Base-by-base conservation (phyloP, 2,329 filamentous ascomycete species). In the Proliferodiscus dingleyae region DNA sequence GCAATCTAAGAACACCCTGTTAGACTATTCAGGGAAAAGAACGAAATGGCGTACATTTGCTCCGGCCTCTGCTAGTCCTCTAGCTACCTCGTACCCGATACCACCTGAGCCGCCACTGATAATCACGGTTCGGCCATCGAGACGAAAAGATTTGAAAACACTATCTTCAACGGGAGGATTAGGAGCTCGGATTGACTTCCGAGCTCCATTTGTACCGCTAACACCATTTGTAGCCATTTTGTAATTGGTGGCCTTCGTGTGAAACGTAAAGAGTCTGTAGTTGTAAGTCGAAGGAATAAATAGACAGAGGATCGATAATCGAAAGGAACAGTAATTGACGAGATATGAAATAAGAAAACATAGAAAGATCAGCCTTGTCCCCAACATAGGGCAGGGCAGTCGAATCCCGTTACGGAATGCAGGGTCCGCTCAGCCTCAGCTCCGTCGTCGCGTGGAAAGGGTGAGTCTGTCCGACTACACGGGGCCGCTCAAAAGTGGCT, bases 61-160 rank as follows among this genome's bases (percentile, higher is more conserved):
- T 2, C 69, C 69, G 19, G 67, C 68, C 55, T 71, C 70, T 15
- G 68, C 68, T 1, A 71, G 63, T 9, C 65, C 69, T 29, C 65
- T 52, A 4, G 67, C 69, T 47, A 71, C 68, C 8, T 66, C 63
- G 4, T 71, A 63, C 3, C 70, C 70, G 43, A 67, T 68, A 10
- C 71, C 71, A 23, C 68, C 61, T 4, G 67, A 65, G 15, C 68
- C 71, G 15, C 71, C 71, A 2, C 71, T 72, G 6, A 73, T 64
- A n/a, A 71, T 59, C 5, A 68, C 67, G 3, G 66, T 71, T 34
- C 66, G 66, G 13, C 68, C 68, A 49, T 67, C 61, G n/a, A 73
- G 59, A 5, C 69, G 70, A 52, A 73, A 72, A 15, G 24, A 28
- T 16, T 40, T 29, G 23, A 26, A 47, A 18, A 47, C 32, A n/a